Conservation (phyloP, 495 filamentous ascomycete genomes). For the Penicillium turbatum region DNA sequence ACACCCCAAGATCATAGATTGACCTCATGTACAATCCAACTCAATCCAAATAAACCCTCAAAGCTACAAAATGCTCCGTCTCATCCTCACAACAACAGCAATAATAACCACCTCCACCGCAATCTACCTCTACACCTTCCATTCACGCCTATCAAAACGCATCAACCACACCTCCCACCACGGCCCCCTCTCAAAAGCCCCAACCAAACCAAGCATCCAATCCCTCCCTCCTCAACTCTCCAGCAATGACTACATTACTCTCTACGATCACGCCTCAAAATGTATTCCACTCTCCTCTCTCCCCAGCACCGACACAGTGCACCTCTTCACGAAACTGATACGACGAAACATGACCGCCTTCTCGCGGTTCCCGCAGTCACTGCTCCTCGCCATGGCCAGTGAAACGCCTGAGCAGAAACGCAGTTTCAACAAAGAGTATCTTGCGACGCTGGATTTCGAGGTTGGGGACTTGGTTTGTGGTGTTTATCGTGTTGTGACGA, state of each 20-base stretch:
- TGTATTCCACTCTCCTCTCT: conserved; percentile 21
- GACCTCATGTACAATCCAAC: too few relatives aligned
- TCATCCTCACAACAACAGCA: conserved; percentile 16
- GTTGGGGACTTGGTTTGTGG: conserved; percentile 35
- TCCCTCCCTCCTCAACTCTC: conserved; percentile 23
- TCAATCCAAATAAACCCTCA: background rate
- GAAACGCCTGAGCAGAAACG: conserved; percentile 9
- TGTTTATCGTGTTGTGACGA: conserved; percentile 26
- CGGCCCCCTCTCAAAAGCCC: conserved; percentile 13
- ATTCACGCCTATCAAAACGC: conserved; percentile 20
- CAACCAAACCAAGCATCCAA: conserved; percentile 12
- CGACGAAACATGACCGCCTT: conserved; percentile 38
- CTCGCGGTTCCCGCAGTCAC: conserved; percentile 28
- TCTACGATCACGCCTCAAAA: conserved; percentile 26
- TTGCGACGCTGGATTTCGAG: conserved; percentile 26
- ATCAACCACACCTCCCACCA: conserved; percentile 21
- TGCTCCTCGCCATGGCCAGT: conserved; percentile 19
- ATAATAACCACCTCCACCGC: conserved; percentile 22
- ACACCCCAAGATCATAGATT: too few relatives aligned
- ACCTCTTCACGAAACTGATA: conserved; percentile 26
- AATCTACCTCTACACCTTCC: conserved; percentile 24
- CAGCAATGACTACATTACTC: conserved; percentile 17
- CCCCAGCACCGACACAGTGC: conserved; percentile 9
- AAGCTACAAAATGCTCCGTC: conserved; percentile 11
- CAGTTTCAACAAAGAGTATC: conserved; percentile 27